Evolutionary conservation across 768 basidiomycete species (phyloP), one percentile per base, ranked within the genome.

Genomic region (Kwoniella dejecticola): DNA sequence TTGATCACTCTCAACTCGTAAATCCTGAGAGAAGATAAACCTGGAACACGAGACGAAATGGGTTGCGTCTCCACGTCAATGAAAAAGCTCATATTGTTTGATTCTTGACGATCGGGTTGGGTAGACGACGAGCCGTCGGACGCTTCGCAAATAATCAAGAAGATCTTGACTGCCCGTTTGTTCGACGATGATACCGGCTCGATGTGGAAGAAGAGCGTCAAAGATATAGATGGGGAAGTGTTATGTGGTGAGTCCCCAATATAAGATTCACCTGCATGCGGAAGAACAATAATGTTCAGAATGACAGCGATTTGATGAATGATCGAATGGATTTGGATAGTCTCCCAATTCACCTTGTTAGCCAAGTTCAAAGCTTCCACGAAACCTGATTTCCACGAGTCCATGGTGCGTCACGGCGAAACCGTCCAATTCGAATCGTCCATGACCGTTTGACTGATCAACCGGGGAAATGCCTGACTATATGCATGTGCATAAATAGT

Each of bases 341-440:
- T 94, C 15, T 93, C 93, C 1, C 95, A 98, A 69, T 95, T 96
- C 77, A 93, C 94, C 1, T 83, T 99, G 26, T 79, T 94, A 74
- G 89, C 92, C 23, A 88, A 88, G 61, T 91, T 91, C 53, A 96
- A 96, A 78, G 91, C 91, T 13, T 56, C 71, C 6, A 42, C 41
- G 17, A 79, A 77, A 40, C 77, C 77, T 23, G 92, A 96, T 78
- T 97, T 97, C 69, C 93, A 94, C 79, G 84, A 84, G 19, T 89
- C 93, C 5, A 96, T 96, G 92, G 92, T 91, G 57, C 19, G 84
- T 71, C 49, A 4, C 13, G 15, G 11, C 29, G n/a, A n/a, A 13
- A 4, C 19, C 26, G 4, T 27, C 8, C 38, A 21, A 12, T 7
- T 19, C n/a, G 41, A 5, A 30, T 24, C 23, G 38, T n/a, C 19